Evolutionary conservation across 208 protist genomes (phyloP), one percentile per base, ranked within the genome.

Genomic region (Trypanosoma rangeli): DNA sequence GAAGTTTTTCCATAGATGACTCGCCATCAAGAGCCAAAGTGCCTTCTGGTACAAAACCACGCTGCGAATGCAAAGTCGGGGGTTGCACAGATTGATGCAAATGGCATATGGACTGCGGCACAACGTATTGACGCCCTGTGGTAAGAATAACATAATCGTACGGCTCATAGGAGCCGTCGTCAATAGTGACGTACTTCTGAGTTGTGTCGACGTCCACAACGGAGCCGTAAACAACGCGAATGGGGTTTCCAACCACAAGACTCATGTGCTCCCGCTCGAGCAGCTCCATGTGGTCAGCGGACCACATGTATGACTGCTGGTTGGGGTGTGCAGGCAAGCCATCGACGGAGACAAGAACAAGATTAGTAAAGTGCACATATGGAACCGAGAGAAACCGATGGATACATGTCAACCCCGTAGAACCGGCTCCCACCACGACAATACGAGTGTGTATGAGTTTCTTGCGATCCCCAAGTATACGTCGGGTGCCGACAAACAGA

Each of bases 101-200:
- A n/a, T 64, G 31, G 5, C 76, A 85, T 31, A 95, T 85, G n/a
- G 77, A 52, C 1, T 68, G 73, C 22, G 90, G 82, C 24, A 91
- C 77, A 35, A 89, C 81, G 81, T 94, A 97, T 76, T 97, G 92
- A 58, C 92, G 73, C 0, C 92, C 91, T n/a, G 88, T 83, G 28
- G 86, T 85, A 15, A 97, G 76, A 44, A 97, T 68, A 15, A 97
- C 78, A 76, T 94, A 89, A 70, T 97, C 94, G 74, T 97, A 97
- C 28, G 92, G 87, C 72, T 95, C 90, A 54, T 89, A 93, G 42
- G 80, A 75, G 39, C 85, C 84, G 68, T 95, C 94, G 74, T 97
- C 92, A 22, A 94, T 67, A 42, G 79, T 75, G 22, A 97, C 76
- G 58, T 85, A 95, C 50, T 84, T 87, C 68, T 93, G 76, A 16